Evolutionary conservation across 2,329 filamentous ascomycete genomes (phyloP), one percentile per base, ranked within the genome.

Genomic region (Neonectria magnoliae): DNA sequence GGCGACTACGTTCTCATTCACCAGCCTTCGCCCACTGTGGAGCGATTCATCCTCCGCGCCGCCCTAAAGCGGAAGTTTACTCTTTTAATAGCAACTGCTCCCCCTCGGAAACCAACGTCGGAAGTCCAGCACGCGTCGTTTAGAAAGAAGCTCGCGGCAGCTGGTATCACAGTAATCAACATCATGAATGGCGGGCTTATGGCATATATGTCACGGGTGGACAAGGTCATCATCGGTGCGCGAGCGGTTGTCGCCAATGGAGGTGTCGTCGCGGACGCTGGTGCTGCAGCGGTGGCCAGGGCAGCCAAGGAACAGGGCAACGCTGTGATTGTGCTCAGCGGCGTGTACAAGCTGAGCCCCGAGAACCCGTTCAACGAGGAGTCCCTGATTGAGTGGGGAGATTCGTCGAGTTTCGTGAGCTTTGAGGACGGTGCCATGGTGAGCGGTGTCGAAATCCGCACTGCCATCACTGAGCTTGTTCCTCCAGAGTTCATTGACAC

Each of bases 1-100:
- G 94, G 95, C 76, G 95, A 99, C 79, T 91, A 94, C 72, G 93
- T 99, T 67, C 88, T 99, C 66, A 94, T 94, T 9, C 91, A 97
- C 77, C 92, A 93, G 48, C 93, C 94, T 1, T 95, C 93, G 0
- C 87, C 88, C 36, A 97, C 93, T 0, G 93, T 98, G 7, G 93
- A 98, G 77, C 92, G 91, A 61, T 98, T 99, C 75, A 85, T 99
- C 27, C 85, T 96, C 42, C 91, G 93, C 66, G 96, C 95, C 1
- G 94, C 96, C 0, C 86, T 90, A 36, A 97, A 97, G 81, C 88
- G 96, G 70, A 94, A 92, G 74, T 98, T 98, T 76, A 98, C 94
- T 5, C 90, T 98, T 22, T 88, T 98, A 8, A 89, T 97, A 65
- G 93, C 91, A 14, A 91, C 93, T 74, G 92, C 76, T 82, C 88